Base-by-base conservation (phyloP, 106 monocot species). In the Acorus gramineus region DNA sequence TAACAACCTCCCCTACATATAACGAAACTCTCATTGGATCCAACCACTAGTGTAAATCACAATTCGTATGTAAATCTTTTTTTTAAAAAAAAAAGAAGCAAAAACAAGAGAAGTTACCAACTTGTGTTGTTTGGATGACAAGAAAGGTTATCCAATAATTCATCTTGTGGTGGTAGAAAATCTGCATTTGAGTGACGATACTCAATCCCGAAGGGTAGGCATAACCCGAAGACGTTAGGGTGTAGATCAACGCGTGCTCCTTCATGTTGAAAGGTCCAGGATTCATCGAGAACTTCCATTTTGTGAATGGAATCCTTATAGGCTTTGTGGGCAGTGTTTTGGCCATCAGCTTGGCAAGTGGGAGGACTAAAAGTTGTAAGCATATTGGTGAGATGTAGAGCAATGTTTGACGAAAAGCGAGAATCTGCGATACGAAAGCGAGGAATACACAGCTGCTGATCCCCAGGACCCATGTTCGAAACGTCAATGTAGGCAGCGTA, bases 391-490 rank as follows among this genome's bases (percentile, higher is more conserved):
- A 66, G 9, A 74, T 60, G 3, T 2, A 51, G 14, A 74, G 51
- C 11, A 49, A 12, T 11, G 66, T 74, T 12, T 74, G 49, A 2
- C 73, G 50, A 8, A 66, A 74, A 7, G 63, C 52, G 52, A 74
- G 66, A 54, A 74, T 66, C 52, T 74, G 73, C 13, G 66, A 66
- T 56, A 74, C 9, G 66, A 74, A 74, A 4, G 73, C 59, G 0
- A 74, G 66, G 49, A 74, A 52, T 2, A 28, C 46, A 28, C 73
- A 74, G 3, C 60, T 56, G 1, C 14, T 14, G 10, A 66, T 59
- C 65, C 73, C 73, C 0, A 74, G 60, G 42, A 66, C n/a, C 73
- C 73, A 74, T 10, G 73, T 74, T 14, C 73, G 66, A 14, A 74
- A 74, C 42, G 73, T 74, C 56, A 74, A 28, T 4, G 56, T 53